Conservation (phyloP, 352 stramenopile genomes). For the Globisporangium orthogonon region DNA sequence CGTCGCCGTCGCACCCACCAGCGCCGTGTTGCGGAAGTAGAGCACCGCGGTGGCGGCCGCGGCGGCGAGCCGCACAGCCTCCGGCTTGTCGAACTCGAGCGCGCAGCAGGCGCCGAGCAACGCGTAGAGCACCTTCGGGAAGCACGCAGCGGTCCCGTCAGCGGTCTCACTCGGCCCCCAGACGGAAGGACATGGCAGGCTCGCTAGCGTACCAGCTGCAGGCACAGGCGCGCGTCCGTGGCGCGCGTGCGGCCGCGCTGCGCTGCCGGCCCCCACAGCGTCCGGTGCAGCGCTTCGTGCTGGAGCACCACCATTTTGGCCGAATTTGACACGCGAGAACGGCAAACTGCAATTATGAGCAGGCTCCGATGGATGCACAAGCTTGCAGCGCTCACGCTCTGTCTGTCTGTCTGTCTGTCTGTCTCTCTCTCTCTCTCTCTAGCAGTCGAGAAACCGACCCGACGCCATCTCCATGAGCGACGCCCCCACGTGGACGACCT, state of each 20-base stretch:
- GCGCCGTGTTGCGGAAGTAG: constrained; percentile 56
- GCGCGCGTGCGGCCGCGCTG: constrained; percentile 32
- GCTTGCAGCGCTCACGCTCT: too few species aligned
- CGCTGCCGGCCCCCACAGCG: constrained; percentile 45
- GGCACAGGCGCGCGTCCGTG: constrained; percentile 35
- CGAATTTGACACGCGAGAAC: too few species aligned
- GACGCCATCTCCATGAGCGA: constrained; percentile 63
- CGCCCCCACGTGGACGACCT: constrained; percentile 14
- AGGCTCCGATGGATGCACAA: too few species aligned
- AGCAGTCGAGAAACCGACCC: constrained; percentile 31
- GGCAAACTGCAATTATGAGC: too few species aligned
- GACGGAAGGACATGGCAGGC: not conserved
- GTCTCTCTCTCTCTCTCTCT: too few species aligned
- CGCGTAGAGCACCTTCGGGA: constrained; percentile 19
- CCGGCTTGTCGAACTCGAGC: constrained; percentile 51
- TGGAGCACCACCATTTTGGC: constrained; percentile 53
- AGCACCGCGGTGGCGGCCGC: constrained; percentile 23
- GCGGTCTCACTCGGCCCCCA: not conserved
- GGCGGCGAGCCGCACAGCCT: constrained; percentile 33
- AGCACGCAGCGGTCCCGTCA: not conserved
- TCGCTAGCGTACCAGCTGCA: constrained; percentile 30
- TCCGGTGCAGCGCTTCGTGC: constrained; percentile 51
- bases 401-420: too few species aligned
- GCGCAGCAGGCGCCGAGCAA: constrained; percentile 23
- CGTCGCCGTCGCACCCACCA: constrained; percentile 23